Conservation (phyloP, 2,329 filamentous ascomycete species). For the Dothistroma septosporum region DNA sequence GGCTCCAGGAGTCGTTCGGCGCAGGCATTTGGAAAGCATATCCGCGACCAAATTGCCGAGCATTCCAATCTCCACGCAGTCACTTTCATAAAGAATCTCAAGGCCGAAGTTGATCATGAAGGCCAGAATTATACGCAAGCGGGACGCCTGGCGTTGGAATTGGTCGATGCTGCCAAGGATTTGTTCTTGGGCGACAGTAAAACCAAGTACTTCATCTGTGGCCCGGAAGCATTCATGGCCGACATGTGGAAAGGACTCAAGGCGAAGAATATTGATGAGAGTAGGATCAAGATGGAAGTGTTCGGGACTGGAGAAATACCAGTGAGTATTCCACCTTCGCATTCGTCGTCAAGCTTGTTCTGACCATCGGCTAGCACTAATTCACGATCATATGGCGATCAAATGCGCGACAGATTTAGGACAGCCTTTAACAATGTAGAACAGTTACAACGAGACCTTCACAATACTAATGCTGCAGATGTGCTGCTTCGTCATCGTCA, state of each 20-base stretch:
- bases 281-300: slow-evolving; percentile 23
- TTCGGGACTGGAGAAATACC: slow-evolving; percentile 23
- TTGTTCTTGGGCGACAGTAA: slow-evolving; percentile 53
- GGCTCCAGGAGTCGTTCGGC: slow-evolving; percentile 50
- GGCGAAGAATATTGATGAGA: slow-evolving; percentile 50
- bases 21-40: slow-evolving; percentile 54
- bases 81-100: slow-evolving; percentile 56
- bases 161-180: slow-evolving; percentile 51
- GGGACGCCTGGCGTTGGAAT: slow-evolving; percentile 48
- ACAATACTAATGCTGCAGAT: background rate
- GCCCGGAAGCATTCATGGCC: slow-evolving; percentile 66
- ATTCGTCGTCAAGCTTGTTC: background rate
- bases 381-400: background rate
- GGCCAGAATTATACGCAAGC: slow-evolving; percentile 58
- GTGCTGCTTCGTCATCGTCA: background rate
- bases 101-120: slow-evolving; percentile 42
- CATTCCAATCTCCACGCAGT: slow-evolving; percentile 50
- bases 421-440: background rate
- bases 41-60: slow-evolving; percentile 43
- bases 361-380: background rate
- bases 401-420: background rate
- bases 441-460: background rate
- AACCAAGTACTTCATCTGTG: slow-evolving; percentile 69
- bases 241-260: slow-evolving; percentile 53
- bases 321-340: background rate